phyloP scores from a whole-genome alignment of 306 rosid species.

The Cucumis cinereus region DNA sequence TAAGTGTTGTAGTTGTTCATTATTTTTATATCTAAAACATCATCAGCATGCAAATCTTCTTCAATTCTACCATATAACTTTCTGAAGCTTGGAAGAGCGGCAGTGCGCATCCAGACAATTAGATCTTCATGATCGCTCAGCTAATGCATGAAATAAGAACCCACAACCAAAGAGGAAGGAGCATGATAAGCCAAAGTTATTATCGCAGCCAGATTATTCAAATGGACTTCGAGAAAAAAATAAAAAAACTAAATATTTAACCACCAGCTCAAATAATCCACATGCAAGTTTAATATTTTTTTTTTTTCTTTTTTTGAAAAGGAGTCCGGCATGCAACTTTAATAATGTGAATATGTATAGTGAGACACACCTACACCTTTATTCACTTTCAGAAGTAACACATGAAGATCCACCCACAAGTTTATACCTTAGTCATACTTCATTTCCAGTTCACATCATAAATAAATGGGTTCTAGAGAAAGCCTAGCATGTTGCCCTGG shows the following conservation, averaged over 20 bases:
- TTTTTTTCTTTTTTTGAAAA: too few relatives aligned
- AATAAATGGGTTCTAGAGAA: background rate
- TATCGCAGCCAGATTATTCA: background rate
- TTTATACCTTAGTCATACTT: background rate
- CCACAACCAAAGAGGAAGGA: slow-evolving; percentile 12
- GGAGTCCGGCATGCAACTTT: background rate
- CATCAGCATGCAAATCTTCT: slow-evolving; percentile 76
- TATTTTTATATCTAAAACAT: slow-evolving; percentile 52
- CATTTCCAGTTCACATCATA: background rate
- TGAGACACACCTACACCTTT: background rate
- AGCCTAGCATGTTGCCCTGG: background rate
- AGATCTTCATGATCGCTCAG: slow-evolving; percentile 95
- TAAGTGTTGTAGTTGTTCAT: slow-evolving; percentile 76
- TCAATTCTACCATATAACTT: slow-evolving; percentile 90
- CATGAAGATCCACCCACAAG: background rate
- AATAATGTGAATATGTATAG: background rate
- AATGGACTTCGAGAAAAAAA: background rate
- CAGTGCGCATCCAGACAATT: slow-evolving; percentile 96
- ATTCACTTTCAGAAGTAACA: background rate
- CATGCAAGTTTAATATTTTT: background rate
- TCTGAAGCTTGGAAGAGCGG: slow-evolving; percentile 90
- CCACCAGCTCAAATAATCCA: background rate
- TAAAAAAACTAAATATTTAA: background rate
- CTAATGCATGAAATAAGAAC: slow-evolving; percentile 27
- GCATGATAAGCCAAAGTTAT: slow-evolving; percentile 6